Evolutionary conservation across 345 rosid species (phyloP).

Genomic region (Eucalyptus polyanthemos): DNA sequence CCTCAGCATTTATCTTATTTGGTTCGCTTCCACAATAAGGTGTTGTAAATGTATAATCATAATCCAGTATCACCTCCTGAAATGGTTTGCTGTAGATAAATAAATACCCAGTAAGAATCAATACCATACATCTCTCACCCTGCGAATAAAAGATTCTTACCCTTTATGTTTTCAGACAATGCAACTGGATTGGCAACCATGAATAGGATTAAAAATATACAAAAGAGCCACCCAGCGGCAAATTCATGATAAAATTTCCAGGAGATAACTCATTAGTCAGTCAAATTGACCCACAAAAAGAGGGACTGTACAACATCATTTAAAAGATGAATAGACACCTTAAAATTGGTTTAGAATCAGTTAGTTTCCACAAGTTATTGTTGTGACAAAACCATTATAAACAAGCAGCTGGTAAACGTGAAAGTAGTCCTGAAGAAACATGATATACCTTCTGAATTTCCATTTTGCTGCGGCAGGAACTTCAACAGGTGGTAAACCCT

Average conservation of each 20-base stretch:
- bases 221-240: not conserved
- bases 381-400: not conserved
- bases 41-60: conserved; percentile 95
- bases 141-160: not conserved
- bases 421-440: not conserved
- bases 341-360: not conserved
- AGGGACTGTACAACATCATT: not conserved
- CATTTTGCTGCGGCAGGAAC: conserved; percentile 93
- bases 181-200: not conserved
- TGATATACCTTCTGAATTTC: conserved; percentile 73
- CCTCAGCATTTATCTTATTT: conserved; percentile 33
- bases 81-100: conserved; percentile 75
- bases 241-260: not conserved
- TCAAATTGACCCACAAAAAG: not conserved
- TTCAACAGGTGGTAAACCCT: conserved; percentile 83
- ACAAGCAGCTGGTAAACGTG: not conserved
- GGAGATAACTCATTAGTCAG: not conserved
- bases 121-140: not conserved
- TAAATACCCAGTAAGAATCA: not conserved
- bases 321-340: not conserved
- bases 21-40: conserved; percentile 81
- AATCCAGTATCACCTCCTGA: conserved; percentile 87
- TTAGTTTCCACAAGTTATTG: not conserved
- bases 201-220: not conserved
- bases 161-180: not conserved